These are phyloP conservation scores for Hortiboletus campestris DNA, from an alignment of 768 basidiomycete species.

Conservation along the genomic window DNA sequence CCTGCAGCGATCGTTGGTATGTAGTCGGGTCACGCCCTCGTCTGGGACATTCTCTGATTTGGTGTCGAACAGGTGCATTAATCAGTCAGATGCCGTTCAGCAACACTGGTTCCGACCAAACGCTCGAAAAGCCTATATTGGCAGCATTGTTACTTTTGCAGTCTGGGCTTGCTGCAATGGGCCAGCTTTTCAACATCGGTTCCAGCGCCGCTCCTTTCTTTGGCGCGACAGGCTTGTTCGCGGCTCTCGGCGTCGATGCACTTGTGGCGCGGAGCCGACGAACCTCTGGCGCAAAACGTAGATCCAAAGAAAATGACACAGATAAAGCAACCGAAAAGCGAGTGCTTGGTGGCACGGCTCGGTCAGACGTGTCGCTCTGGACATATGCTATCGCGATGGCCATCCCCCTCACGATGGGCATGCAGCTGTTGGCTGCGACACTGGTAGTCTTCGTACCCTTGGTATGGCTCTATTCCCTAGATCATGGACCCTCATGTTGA, in stretches of 20 bases:
- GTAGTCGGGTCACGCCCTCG: constrained; percentile 17
- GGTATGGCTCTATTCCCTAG: constrained; percentile 37
- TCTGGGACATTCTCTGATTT: not conserved
- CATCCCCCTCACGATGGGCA: constrained; percentile 55
- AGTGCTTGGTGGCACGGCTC: constrained; percentile 2
- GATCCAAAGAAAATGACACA: not conserved
- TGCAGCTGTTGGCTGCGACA: constrained; percentile 56
- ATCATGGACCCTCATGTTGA: constrained; percentile 4
- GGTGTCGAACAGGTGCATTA: constrained; percentile 49
- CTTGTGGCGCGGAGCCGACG: constrained; percentile 29
- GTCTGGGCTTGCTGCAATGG: constrained; percentile 47
- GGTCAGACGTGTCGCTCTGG: constrained; percentile 48
- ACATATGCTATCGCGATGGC: constrained; percentile 63
- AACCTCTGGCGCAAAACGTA: not conserved
- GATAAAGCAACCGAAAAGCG: not conserved
- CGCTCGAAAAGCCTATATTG: constrained; percentile 61
- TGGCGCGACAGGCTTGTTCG: constrained; percentile 53
- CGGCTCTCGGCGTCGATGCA: constrained; percentile 53
- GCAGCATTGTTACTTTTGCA: constrained; percentile 62
- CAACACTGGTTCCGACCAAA: constrained; percentile 18
- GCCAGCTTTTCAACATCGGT: constrained; percentile 71
- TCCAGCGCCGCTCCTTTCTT: constrained; percentile 77
- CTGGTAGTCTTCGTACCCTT: constrained; percentile 90
- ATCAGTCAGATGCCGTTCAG: constrained; percentile 58
- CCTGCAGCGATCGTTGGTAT: constrained; percentile 72